Conservation (phyloP, 345 rosid species). For the Arabis alpina region DNA sequence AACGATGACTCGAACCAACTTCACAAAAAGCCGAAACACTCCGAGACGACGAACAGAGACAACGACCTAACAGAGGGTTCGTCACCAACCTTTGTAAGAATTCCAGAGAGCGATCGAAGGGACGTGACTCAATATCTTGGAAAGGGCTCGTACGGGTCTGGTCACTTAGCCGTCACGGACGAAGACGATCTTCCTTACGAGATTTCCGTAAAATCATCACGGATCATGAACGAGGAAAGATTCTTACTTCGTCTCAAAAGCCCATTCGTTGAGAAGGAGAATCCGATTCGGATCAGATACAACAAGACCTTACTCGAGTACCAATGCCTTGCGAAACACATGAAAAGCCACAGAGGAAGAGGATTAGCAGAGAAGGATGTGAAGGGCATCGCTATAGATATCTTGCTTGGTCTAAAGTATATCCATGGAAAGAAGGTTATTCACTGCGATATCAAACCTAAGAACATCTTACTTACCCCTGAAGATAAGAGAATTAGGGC, state of each 20-base stretch:
- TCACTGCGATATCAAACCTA: conserved; percentile 34
- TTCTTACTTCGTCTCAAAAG: conserved; percentile 3
- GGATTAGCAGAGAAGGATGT: conserved; percentile 5
- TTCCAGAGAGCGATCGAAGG: conserved; percentile 4
- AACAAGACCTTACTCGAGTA: conserved; percentile 27
- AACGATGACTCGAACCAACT: conserved; percentile 14
- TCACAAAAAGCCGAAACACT: conserved; percentile 13
- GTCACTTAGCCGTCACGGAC: conserved; percentile 13
- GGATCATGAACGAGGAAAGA: conserved; percentile 5
- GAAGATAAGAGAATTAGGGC: background rate
- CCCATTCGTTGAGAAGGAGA: conserved; percentile 5
- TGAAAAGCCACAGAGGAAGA: background rate
- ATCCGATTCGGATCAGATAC: background rate
- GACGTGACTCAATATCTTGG: conserved; percentile 12
- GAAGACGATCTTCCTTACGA: conserved; percentile 5
- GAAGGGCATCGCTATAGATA: background rate
- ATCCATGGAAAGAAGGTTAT: conserved; percentile 24
- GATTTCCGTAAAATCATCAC: conserved; percentile 25
- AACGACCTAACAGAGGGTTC: background rate
- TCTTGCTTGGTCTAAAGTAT: conserved; percentile 27
- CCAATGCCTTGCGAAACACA: conserved; percentile 1
- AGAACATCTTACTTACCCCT: conserved; percentile 20
- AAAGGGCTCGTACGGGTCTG: conserved; percentile 22
- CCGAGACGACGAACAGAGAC: background rate
- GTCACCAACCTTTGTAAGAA: background rate